These are phyloP conservation scores for Paraleonurus japonicus DNA, from an alignment of 257 asterid species.

Conservation along the genomic window DNA sequence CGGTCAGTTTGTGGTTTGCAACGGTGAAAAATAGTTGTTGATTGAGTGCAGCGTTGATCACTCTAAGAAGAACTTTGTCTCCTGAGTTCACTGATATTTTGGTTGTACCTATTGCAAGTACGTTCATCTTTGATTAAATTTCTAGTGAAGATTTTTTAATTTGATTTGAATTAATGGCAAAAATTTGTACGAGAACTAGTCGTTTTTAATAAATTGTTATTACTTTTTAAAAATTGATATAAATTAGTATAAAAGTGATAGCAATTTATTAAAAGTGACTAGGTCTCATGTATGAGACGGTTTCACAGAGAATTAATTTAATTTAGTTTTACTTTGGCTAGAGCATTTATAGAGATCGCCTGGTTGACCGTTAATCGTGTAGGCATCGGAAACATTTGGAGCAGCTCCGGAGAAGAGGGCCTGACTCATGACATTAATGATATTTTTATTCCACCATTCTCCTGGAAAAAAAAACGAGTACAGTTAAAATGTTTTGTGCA, in stretches of 20 bases:
- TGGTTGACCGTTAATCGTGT: conserved; percentile 51
- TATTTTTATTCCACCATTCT: conserved; percentile 55
- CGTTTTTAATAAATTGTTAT: no score
- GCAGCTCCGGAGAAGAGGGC: conserved; percentile 46
- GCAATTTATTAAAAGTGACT: no score
- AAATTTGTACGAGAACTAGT: no score
- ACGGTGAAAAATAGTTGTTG: conserved; percentile 63
- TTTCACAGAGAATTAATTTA: no score
- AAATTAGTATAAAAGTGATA: no score
- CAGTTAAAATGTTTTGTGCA: no score
- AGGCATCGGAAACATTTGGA: conserved; percentile 52
- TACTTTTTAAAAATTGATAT: no score
- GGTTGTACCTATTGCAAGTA: conserved; percentile 40
- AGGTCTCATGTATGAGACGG: no score
- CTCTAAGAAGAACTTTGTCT: conserved; percentile 50
- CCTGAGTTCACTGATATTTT: conserved; percentile 47
- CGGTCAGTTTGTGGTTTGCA: conserved; percentile 59
- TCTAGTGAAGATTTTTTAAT: background rate
- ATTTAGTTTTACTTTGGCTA: conserved; percentile 35
- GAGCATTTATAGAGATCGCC: conserved; percentile 57
- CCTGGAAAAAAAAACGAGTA: conserved; percentile 33
- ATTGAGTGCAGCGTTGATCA: conserved; percentile 71
- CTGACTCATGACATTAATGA: conserved; percentile 33
- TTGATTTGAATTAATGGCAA: background rate
- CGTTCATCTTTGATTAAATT: background rate